Evolutionary conservation across 345 rosid species (phyloP).

Genomic region (Boechera stricta): DNA sequence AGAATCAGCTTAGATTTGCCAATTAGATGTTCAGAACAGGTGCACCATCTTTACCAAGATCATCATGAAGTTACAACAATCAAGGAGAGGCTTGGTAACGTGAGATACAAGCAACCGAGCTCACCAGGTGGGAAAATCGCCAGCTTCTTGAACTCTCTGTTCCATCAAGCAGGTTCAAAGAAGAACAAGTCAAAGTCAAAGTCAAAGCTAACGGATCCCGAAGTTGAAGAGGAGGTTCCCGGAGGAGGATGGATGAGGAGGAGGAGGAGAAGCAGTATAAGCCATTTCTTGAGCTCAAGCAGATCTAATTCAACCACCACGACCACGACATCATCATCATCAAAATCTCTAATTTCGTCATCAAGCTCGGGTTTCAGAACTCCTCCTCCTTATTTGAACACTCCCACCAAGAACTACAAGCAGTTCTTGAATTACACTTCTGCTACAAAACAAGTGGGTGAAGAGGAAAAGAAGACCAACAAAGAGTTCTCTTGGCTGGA

Average conservation of each 20-base stretch:
- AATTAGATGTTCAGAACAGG: constrained; percentile 51
- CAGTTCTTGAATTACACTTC: constrained; percentile 57
- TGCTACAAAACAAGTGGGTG: constrained; percentile 56
- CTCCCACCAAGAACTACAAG: constrained; percentile 66
- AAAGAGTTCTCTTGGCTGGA: constrained; percentile 49
- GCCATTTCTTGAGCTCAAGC: constrained; percentile 79
- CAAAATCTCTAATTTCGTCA: constrained; percentile 66
- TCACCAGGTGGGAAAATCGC: constrained; percentile 92
- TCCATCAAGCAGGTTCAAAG: constrained; percentile 74
- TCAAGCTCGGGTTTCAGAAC: constrained; percentile 78
- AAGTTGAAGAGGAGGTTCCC: constrained; percentile 57
- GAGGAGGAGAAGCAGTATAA: constrained; percentile 86
- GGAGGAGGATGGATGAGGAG: constrained; percentile 58
- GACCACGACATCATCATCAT: constrained; percentile 35
- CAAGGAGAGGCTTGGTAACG: constrained; percentile 56
- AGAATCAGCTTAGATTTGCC: constrained; percentile 78
- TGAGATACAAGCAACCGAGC: constrained; percentile 76
- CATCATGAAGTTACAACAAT: constrained; percentile 43
- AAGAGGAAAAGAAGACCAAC: constrained; percentile 43
- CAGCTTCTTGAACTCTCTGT: constrained; percentile 86
- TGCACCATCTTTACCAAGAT: constrained; percentile 43
- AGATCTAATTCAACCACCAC: constrained; percentile 44
- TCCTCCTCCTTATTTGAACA: constrained; percentile 66
- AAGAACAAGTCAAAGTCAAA: constrained; percentile 70
- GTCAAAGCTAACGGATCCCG: constrained; percentile 42